phyloP scores from a whole-genome alignment of 306 rosid genomes.

The Echinosophora koreensis region DNA sequence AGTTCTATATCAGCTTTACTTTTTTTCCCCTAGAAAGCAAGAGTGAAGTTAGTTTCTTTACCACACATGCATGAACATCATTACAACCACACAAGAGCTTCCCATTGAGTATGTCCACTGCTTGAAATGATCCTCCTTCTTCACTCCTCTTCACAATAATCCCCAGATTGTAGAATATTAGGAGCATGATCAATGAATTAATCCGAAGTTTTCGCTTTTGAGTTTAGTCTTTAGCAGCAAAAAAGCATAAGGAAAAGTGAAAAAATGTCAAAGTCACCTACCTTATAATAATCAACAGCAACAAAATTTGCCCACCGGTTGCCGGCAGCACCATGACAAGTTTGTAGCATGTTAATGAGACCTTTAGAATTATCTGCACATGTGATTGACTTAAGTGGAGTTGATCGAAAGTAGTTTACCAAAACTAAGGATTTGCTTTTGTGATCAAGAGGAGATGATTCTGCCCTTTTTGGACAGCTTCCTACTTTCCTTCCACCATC shows the following conservation, averaged over 20 bases:
- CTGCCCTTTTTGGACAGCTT: slow-evolving; percentile 68
- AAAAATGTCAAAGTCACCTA: neutral
- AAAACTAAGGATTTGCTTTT: slow-evolving; percentile 71
- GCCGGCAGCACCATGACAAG: slow-evolving; percentile 62
- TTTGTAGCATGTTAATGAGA: slow-evolving; percentile 60
- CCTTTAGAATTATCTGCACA: slow-evolving; percentile 60
- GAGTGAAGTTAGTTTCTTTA: slow-evolving; percentile 37
- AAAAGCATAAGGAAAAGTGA: neutral
- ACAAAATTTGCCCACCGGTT: slow-evolving; percentile 73
- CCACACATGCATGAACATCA: slow-evolving; percentile 72
- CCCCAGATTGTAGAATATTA: slow-evolving; percentile 6
- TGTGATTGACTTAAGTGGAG: slow-evolving; percentile 58
- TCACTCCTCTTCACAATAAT: slow-evolving; percentile 65
- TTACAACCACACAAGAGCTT: slow-evolving; percentile 67
- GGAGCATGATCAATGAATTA: neutral
- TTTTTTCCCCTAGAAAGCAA: neutral
- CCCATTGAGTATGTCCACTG: slow-evolving; percentile 76
- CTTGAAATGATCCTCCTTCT: slow-evolving; percentile 84
- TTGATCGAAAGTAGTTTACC: slow-evolving; percentile 65
- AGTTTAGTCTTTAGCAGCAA: neutral
- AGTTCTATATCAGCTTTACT: neutral
- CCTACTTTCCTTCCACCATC: slow-evolving; percentile 71
- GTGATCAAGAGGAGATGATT: slow-evolving; percentile 72
- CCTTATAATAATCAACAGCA: slow-evolving; percentile 83
- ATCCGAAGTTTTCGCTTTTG: neutral